Percentiles rank a stretch among this genome's conserved stretches.
Evolutionary conservation across 768 basidiomycete species (phyloP).

Genomic region (Naganishia vishniacii): DNA sequence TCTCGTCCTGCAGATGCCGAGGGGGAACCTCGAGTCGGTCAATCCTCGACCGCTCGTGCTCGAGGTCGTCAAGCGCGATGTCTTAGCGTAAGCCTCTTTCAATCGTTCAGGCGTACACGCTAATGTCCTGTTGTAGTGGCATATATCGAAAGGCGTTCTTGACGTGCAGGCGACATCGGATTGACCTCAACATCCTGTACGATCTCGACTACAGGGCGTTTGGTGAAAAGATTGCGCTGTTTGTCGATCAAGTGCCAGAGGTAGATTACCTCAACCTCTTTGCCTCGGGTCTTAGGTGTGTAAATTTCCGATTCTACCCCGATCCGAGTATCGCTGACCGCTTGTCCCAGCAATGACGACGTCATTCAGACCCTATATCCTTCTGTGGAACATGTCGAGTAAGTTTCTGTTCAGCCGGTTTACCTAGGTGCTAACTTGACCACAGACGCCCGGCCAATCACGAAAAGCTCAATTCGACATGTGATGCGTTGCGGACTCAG

Average conservation of each 20-base stretch:
- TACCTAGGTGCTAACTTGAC: not conserved
- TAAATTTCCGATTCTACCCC: not conserved
- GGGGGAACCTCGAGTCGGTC: constrained; percentile 93
- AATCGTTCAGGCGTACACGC: not conserved
- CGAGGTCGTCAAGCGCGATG: constrained; percentile 69
- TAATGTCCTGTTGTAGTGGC: constrained; percentile 53
- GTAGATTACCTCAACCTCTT: constrained; percentile 91
- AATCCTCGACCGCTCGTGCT: constrained; percentile 87
- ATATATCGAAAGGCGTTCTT: constrained; percentile 81
- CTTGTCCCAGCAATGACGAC: constrained; percentile 38
- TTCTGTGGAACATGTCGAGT: constrained; percentile 2
- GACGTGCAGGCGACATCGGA: constrained; percentile 84
- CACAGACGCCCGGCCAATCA: constrained; percentile 1
- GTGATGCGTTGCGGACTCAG: constrained; percentile 67
- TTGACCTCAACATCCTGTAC: constrained; percentile 83
- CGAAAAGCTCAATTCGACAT: constrained; percentile 61
- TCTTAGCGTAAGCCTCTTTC: constrained; percentile 59
- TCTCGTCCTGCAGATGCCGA: constrained; percentile 91
- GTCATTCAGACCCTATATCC: constrained; percentile 44
- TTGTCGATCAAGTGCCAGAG: constrained; percentile 79
- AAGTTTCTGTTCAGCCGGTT: not conserved
- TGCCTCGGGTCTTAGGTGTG: constrained; percentile 73
- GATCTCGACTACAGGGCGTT: constrained; percentile 71
- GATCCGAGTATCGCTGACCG: not conserved
- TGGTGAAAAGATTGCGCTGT: constrained; percentile 58